Base-by-base conservation (phyloP, 2,329 filamentous ascomycete genomes). In the Tolypocladium capitatum region DNA sequence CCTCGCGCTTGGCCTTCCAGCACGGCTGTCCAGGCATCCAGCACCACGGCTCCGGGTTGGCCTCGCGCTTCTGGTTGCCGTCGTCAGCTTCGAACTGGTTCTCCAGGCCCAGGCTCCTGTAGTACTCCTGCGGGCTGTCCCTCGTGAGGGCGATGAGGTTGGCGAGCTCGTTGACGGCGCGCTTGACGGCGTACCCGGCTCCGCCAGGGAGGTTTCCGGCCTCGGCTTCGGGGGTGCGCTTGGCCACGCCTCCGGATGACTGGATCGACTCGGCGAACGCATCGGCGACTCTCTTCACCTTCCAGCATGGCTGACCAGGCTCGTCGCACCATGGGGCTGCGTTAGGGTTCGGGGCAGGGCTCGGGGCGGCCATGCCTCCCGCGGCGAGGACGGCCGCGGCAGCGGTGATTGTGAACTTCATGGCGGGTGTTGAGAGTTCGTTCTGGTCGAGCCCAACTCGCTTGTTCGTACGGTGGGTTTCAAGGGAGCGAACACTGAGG, bases 1-100 rank as follows among this genome's bases (percentile, higher is more conserved):
- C 62, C 70, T 71, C 16, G 31, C 56, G 54, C 54, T 58, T 58
- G 47, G 56, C 63, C 58, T 62, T 67, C 65, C 63, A 66, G 65
- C 66, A 68, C 24, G 62, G 53, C 53, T 67, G 58, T 49, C 71
- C 70, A 27, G 48, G 48, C 27, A 58, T 55, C 51, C 57, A 51
- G 57, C 69, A 72, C 49, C 59, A 60, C 13, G 57, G 55, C 49
- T 53, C 53, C n/a, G 58, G 51, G 40, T 55, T 56, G 4, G 27
- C 27, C n/a, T 59, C 55, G 41, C 51, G 51, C 49, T 56, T 56
- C 21, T 51, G 46, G 24, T 48, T 43, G 16, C 50, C 50, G n/a
- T 46, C 45, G 47, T 56, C 55, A 1, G 42, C 50, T 42, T 49
- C 50, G 53, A 61, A 60, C 48, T 55, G 46, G 6, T 53, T 46